Evolutionary conservation across 441 rosid species (phyloP), one percentile per base, ranked within the genome.

Genomic region (Gossypium gossypioides): DNA sequence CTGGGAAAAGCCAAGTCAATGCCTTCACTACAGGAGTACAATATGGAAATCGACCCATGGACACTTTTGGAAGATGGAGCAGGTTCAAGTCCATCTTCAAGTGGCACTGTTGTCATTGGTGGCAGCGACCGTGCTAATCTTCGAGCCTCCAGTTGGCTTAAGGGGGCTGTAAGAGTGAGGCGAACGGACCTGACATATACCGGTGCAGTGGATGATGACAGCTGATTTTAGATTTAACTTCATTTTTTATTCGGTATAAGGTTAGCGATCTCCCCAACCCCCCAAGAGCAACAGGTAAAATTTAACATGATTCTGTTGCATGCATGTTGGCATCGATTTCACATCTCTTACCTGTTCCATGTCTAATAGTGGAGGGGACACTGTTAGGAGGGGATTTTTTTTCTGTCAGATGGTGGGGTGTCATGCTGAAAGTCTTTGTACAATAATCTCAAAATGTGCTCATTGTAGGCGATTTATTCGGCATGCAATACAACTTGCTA

Each of bases 21-120:
- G 72, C 81, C 78, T 0, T 58, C 71, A 68, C 90, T 82, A 63
- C 93, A 77, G 76, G 99, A 91, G 54, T 22, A 44, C 73, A 91
- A 86, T 72, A 69, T 75, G 61, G 97, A 93, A 72, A 74, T 96
- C 75, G 99, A 96, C 75, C 97, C 98, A 3, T 96, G 99, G 99
- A 88, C 83, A 12, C 89, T 96, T 67, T 79, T 96, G 75, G 99
- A 96, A 85, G 98, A 96, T 79, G 96, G 95, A 55, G 90, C 89
- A 21, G 98, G 92, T 27, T 86, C 93, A 44, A 86, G 86, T 67
- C 83, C 84, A 68, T 84, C 96, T 69, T 81, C 93, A 54, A 81
- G 88, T 46, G 79, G 80, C 81, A 76, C 84, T 3, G 66, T 84
- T 34, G 82, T 73, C 76, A 75, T 82, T 25, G 84, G 86, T 52